phyloP scores from a whole-genome alignment of 208 protist species.

The Trypanosoma rangeli region DNA sequence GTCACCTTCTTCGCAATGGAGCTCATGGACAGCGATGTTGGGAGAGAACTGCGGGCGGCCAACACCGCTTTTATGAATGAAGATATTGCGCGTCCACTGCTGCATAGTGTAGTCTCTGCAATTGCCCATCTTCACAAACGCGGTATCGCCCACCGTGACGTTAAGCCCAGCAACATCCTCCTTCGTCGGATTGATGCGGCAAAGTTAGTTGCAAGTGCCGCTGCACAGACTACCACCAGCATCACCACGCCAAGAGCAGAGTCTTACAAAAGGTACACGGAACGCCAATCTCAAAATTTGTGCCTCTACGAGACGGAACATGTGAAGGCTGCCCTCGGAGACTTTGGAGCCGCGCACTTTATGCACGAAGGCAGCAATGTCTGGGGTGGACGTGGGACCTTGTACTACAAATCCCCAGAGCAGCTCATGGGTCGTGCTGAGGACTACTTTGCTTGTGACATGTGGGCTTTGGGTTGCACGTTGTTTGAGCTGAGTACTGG shows the following conservation, averaged over 20 bases:
- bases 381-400: slow-evolving; percentile 48
- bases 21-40: slow-evolving; percentile 82
- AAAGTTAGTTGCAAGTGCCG: neutral
- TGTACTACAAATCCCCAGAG: slow-evolving; percentile 82
- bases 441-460: slow-evolving; percentile 57
- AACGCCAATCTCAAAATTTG: slow-evolving; percentile 13
- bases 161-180: slow-evolving; percentile 86
- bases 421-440: slow-evolving; percentile 56
- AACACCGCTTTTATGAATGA: slow-evolving; percentile 48
- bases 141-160: slow-evolving; percentile 71
- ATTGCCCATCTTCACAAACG: slow-evolving; percentile 58
- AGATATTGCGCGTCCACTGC: slow-evolving; percentile 35
- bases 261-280: neutral
- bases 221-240: neutral
- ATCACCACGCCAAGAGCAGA: neutral
- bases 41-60: slow-evolving; percentile 48
- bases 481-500: slow-evolving; percentile 72
- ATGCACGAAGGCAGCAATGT: slow-evolving; percentile 26
- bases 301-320: neutral
- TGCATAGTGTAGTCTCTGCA: slow-evolving; percentile 51
- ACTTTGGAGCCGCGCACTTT: slow-evolving; percentile 75
- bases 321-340: slow-evolving; percentile 57
- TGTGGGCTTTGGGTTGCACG: slow-evolving; percentile 81
- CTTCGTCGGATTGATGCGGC: slow-evolving; percentile 33
- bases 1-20: slow-evolving; percentile 70